Base-by-base conservation (phyloP, 768 basidiomycete species). In the Phanerodontia chrysosporium region DNA sequence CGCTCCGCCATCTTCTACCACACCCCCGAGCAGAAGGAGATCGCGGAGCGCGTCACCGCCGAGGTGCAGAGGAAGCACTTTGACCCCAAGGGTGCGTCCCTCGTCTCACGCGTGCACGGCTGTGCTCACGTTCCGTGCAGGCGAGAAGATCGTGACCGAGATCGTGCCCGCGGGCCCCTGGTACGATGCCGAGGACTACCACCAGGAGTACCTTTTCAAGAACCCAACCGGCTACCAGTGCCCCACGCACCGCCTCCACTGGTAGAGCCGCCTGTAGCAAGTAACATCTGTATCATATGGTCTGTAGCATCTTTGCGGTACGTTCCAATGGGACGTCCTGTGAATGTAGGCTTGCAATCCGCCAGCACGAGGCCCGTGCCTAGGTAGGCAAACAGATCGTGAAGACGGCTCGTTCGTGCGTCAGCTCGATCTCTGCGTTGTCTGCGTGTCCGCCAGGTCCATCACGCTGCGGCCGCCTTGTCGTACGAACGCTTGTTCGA, bases 181-280 rank as follows among this genome's bases (percentile, higher is more conserved):
- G 95, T 95, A 83, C 74, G 77, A 88, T 58, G 90, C 89, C 0
- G 90, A 92, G 71, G 82, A 87, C 3, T 92, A 94, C 66, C 90
- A 93, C 72, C 92, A 94, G 64, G 76, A 89, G 29, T 93, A 92
- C 67, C 71, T 85, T 56, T 86, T 85, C 75, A 88, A 89, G 77
- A 92, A 97, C 70, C 92, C 95, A 0, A 67, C 68, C 12, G 96
- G 95, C 9, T 97, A 97, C 70, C 91, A 95, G 66, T 98, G 95
- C 73, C 87, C 95, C 0, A 94, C 89, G 2, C 95, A 96, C 72
- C 78, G 75, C 39, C 75, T 95, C 48, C 86, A 92, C 67, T 96
- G 93, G 93, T 94, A 72, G 73, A 30, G 24, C 4, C 14, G 24
- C 10, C 28, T 49, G 24, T 25, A 29, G 48, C 48, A 49, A 49